These are phyloP conservation scores for Prunus fruticosa DNA, from an alignment of 306 rosid species.

Conservation along the genomic window DNA sequence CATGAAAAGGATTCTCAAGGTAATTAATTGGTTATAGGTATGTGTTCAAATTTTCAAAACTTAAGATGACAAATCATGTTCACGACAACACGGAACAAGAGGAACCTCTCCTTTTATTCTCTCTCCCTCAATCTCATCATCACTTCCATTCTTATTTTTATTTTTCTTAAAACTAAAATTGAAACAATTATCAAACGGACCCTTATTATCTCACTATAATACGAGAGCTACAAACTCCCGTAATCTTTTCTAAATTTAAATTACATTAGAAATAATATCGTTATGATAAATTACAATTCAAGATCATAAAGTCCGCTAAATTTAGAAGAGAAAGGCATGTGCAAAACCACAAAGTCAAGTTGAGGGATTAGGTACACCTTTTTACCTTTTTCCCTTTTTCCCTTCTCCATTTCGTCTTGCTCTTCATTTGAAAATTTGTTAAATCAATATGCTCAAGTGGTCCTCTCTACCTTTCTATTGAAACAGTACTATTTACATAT, in stretches of 20 bases:
- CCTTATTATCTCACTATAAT: too few species aligned
- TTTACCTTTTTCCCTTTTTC: neutral
- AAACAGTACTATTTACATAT: neutral
- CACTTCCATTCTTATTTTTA: too few species aligned
- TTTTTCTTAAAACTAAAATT: too few species aligned
- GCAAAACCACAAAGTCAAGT: neutral
- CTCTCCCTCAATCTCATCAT: too few species aligned
- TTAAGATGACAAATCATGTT: too few species aligned
- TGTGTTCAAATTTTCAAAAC: neutral
- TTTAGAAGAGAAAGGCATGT: neutral
- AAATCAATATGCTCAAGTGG: conserved; percentile 40
- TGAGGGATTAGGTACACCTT: neutral
- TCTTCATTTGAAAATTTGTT: neutral
- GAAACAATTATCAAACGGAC: too few species aligned
- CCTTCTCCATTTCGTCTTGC: neutral
- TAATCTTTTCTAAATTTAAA: too few species aligned
- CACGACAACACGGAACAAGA: too few species aligned
- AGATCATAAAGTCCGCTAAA: neutral
- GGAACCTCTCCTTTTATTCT: too few species aligned
- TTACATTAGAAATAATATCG: neutral
- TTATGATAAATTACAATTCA: neutral
- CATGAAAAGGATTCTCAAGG: neutral
- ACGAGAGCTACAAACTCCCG: too few species aligned
- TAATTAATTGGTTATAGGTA: neutral
- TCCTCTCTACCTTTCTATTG: conserved; percentile 31